Conservation (phyloP, 2,329 filamentous ascomycete species). For the Aspergillus sclerotialis region DNA sequence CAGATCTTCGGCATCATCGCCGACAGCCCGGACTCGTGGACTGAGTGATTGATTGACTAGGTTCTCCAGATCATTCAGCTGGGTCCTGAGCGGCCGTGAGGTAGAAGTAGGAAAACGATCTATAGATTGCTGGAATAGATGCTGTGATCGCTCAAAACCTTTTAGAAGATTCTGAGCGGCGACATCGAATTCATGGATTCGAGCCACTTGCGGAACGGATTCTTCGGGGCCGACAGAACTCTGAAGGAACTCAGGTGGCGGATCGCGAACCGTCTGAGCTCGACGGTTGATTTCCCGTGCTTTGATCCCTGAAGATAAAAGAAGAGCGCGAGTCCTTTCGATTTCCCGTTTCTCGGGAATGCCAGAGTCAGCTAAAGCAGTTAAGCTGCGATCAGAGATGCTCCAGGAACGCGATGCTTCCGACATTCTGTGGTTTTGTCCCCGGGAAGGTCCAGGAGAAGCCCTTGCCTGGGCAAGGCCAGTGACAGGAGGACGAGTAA, state of each 20-base stretch:
- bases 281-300: conserved; percentile 70
- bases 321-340: conserved; percentile 66
- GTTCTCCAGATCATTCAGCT: conserved; percentile 38
- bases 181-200: conserved; percentile 47
- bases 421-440: conserved; percentile 29
- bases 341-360: conserved; percentile 63
- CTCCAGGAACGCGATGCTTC: conserved; percentile 50
- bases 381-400: conserved; percentile 46
- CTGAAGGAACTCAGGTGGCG: conserved; percentile 30
- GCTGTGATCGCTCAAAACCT: conserved; percentile 39
- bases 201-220: conserved; percentile 35
- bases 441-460: conserved; percentile 16
- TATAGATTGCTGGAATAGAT: conserved; percentile 38
- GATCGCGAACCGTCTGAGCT: conserved; percentile 43
- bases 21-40: conserved; percentile 57
- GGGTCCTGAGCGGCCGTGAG: conserved; percentile 37
- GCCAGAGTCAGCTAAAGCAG: conserved; percentile 26
- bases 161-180: conserved; percentile 47
- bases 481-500: conserved; percentile 37
- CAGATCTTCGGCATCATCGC: conserved; percentile 74
- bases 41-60: conserved; percentile 45
- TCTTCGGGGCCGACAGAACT: conserved; percentile 19
- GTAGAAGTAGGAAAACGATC: conserved; percentile 40
- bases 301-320: conserved; percentile 83
- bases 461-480: conserved; percentile 37